A percentile compares a stretch with the other conserved stretches of the same genome.
These are phyloP conservation scores for Candida berthetii DNA, from an alignment of 805 yeast genomes.

Conservation along the genomic window DNA sequence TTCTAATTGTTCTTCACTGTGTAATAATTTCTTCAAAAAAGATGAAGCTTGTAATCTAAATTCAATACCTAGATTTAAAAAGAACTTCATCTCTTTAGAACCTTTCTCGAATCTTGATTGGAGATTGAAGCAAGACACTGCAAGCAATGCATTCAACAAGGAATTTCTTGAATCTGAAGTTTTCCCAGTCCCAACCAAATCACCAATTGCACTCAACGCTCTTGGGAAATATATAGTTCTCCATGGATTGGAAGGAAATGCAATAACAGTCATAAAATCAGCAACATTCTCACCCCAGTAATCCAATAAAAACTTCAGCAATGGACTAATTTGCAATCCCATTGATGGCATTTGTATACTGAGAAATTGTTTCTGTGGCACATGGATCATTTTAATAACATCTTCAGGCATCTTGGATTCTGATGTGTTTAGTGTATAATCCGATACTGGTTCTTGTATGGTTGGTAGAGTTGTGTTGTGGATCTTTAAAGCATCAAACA, in stretches of 20 bases:
- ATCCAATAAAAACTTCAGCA: constrained; percentile 64
- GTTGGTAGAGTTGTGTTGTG: background rate
- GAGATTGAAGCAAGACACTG: constrained; percentile 76
- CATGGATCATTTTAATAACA: constrained; percentile 35
- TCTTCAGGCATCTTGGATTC: constrained; percentile 42
- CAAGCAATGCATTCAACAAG: constrained; percentile 68
- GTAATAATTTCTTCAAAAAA: constrained; percentile 56
- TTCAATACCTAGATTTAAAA: constrained; percentile 65
- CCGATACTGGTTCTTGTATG: constrained; percentile 8
- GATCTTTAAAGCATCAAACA: constrained; percentile 15
- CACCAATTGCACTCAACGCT: constrained; percentile 79
- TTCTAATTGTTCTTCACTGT: constrained; percentile 37
- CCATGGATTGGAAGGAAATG: constrained; percentile 80
- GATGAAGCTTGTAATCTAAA: constrained; percentile 69
- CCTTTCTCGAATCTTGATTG: constrained; percentile 67
- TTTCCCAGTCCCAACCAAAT: constrained; percentile 63
- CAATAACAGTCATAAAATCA: constrained; percentile 69
- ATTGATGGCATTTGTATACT: constrained; percentile 42
- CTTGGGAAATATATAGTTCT: constrained; percentile 79
- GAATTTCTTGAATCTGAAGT: constrained; percentile 77
- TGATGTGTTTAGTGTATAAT: constrained; percentile 9
- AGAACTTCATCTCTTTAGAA: constrained; percentile 62
- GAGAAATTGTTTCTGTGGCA: constrained; percentile 15
- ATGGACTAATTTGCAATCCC: constrained; percentile 59
- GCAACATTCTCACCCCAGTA: constrained; percentile 75